Evolutionary conservation across 1,139 yeast genomes (phyloP).

Genomic region (Candida sanyaensis): DNA sequence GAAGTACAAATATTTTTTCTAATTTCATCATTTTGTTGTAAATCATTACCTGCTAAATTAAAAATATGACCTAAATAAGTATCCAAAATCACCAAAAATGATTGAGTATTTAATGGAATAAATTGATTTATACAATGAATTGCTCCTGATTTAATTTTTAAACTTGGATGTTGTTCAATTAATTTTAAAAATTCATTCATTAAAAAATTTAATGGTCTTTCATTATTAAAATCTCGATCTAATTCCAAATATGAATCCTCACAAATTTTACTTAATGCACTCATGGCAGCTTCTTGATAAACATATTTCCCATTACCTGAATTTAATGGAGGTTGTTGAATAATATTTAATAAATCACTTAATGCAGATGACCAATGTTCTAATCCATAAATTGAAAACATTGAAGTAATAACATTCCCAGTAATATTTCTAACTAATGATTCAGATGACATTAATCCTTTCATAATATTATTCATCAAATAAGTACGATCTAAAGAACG

Average conservation of each 20-base stretch:
- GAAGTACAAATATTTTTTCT: constrained; percentile 78
- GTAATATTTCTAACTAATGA: constrained; percentile 78
- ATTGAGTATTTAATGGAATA: constrained; percentile 66
- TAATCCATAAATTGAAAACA: constrained; percentile 74
- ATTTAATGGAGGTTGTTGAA: constrained; percentile 21
- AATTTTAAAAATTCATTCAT: constrained; percentile 65
- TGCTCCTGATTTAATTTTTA: constrained; percentile 61
- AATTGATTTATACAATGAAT: constrained; percentile 79
- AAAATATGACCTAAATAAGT: constrained; percentile 65
- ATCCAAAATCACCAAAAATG: constrained; percentile 66
- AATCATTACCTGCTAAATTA: constrained; percentile 55
- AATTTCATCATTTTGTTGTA: constrained; percentile 49
- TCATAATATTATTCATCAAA: constrained; percentile 61
- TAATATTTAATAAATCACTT: constrained; percentile 64
- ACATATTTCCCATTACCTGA: constrained; percentile 16
- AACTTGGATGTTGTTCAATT: constrained; percentile 32
- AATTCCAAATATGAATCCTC: constrained; percentile 71
- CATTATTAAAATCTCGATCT: constrained; percentile 65
- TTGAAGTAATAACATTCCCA: constrained; percentile 85
- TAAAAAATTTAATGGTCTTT: constrained; percentile 67
- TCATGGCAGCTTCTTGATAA: constrained; percentile 67
- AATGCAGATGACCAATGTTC: constrained; percentile 74
- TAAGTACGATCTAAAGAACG: constrained; percentile 46
- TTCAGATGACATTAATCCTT: constrained; percentile 65
- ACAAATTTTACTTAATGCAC: constrained; percentile 83